These are phyloP conservation scores for Lotmaria passim DNA, from an alignment of 208 protist genomes.

Conservation along the genomic window DNA sequence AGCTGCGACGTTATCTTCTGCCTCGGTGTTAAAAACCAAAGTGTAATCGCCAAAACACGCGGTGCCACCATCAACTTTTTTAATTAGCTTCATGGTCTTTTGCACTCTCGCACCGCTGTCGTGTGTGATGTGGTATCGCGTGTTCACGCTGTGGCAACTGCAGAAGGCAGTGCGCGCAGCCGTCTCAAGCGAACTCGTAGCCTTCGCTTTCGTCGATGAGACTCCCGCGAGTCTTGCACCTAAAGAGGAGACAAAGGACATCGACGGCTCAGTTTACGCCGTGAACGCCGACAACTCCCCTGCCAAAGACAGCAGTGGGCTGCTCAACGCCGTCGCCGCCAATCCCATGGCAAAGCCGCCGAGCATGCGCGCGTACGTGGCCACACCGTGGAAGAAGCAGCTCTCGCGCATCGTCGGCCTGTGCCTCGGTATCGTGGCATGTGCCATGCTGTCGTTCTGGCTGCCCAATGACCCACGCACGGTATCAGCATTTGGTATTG, in stretches of 20 bases:
- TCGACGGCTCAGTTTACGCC: background rate
- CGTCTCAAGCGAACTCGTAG: background rate
- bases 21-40: slow-evolving; percentile 25
- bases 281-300: background rate
- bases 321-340: background rate
- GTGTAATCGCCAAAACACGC: slow-evolving; percentile 3
- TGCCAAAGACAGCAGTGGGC: background rate
- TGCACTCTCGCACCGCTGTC: slow-evolving; percentile 36
- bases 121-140: slow-evolving; percentile 20
- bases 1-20: slow-evolving; percentile 44
- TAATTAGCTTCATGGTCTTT: slow-evolving; percentile 27
- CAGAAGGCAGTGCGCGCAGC: background rate
- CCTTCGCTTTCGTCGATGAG: background rate
- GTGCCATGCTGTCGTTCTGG: slow-evolving; percentile 46
- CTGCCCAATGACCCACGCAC: slow-evolving; percentile 57
- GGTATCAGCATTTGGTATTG: slow-evolving; percentile 36
- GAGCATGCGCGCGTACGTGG: slow-evolving; percentile 2
- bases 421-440: slow-evolving; percentile 29
- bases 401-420: slow-evolving; percentile 21
- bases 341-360: slow-evolving; percentile 7
- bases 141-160: slow-evolving; percentile 6
- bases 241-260: background rate
- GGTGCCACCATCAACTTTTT: slow-evolving; percentile 31
- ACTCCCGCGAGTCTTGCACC: background rate
- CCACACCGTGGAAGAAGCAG: slow-evolving; percentile 9